Evolutionary conservation across 345 rosid species (phyloP), one percentile per base, ranked within the genome.

Genomic region (Trapa bicornis): DNA sequence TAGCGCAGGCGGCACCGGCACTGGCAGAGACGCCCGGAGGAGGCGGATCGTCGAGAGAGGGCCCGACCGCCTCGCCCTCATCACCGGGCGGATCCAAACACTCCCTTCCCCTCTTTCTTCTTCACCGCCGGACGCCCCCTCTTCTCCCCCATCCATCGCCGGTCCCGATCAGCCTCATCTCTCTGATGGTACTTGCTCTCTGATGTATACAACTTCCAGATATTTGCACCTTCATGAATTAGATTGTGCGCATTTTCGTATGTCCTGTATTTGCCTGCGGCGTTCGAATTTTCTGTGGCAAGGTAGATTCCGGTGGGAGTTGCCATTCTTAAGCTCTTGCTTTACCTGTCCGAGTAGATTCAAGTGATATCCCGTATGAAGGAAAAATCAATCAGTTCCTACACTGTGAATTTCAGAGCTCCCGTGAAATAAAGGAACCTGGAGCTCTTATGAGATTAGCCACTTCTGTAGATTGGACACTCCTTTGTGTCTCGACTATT

Each of bases 51-150:
- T 82, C 38, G 93, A 86, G 10, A 79, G 91, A 75, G 89, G 98
- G 70, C 66, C 87, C 37, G 96, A 92, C 77, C 97, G 98, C 64
- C 81, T 92, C 58, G 96, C 98, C 70, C 75, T 85, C 71, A 85
- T 88, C 73, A 75, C 90, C 38, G 93, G 89, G 75, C 86, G 78
- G 66, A 22, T 82, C 81, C 76, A 77, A 37, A 71, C 68, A 65
- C 74, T 75, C 37, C 84, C 85, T 37, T 37, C 87, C 77, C 73
- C 79, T 7, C 69, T 68, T 33, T 15, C 64, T 29, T 4, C 76
- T 8, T 68, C 83, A 64, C 71, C 67, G 52, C 52, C 74, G 33
- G 65, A 68, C 33, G 2, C 56, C 15, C 8, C 75, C 65, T 69
- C 73, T 11, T 29, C 60, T 15, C 70, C 63, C 62, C 64, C 61